Conservation (phyloP, 164 flowering plant species). For the Piper longum region DNA sequence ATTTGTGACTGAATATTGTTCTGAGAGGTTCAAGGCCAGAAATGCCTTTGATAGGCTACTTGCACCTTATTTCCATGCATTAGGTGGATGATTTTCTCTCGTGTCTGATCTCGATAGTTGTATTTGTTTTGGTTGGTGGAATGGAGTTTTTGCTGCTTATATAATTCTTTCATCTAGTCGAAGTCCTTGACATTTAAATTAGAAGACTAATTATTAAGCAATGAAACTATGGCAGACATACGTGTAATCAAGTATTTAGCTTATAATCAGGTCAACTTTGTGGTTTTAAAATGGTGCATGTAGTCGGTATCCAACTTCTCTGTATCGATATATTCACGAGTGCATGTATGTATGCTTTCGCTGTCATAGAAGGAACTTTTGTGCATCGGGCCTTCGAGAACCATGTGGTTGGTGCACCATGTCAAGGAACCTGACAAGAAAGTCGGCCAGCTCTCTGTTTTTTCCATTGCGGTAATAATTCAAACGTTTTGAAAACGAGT, state of each 20-base stretch:
- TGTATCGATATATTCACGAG: too few species aligned
- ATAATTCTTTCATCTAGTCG: background rate
- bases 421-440: background rate
- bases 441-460: background rate
- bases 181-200: background rate
- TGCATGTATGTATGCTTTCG: background rate
- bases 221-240: too few species aligned
- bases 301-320: too few species aligned
- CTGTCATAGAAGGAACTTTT: background rate
- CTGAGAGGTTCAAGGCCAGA: background rate
- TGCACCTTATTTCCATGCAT: background rate
- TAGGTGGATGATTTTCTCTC: background rate
- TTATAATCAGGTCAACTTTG: background rate
- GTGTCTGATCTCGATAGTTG: background rate
- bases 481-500: background rate
- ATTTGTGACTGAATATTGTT: background rate
- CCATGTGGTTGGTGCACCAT: background rate
- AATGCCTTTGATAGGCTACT: background rate
- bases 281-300: background rate
- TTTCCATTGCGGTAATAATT: background rate
- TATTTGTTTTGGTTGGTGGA: background rate
- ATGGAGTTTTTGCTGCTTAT: background rate
- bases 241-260: too few species aligned
- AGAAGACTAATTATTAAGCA: background rate
- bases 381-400: background rate